Evolutionary conservation across 331 rosid species (phyloP).

Genomic region (Pyracantha coccinea): DNA sequence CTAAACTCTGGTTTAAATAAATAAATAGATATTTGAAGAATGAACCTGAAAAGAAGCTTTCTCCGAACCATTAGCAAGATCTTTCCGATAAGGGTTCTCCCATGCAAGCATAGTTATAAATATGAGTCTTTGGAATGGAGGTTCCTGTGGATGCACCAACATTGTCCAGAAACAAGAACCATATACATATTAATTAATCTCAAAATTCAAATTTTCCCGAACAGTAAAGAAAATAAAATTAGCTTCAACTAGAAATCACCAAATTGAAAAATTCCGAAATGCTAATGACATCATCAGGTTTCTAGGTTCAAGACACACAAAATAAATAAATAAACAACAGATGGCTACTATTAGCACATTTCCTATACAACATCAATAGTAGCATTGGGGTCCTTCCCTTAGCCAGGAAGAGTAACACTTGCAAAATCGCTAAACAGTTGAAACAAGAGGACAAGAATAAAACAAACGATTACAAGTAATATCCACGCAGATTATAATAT

Average conservation of each 20-base stretch:
- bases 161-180: slow-evolving; percentile 17
- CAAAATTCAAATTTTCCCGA: background rate
- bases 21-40: background rate
- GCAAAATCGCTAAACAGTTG: too few relatives aligned
- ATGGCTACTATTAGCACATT: background rate
- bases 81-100: slow-evolving; percentile 70
- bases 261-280: background rate
- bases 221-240: background rate
- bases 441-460: background rate
- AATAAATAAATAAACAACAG: background rate
- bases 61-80: slow-evolving; percentile 38
- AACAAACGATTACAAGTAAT: background rate
- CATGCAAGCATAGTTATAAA: slow-evolving; percentile 96
- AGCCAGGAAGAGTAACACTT: too few relatives aligned
- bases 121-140: slow-evolving; percentile 79
- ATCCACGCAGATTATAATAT: too few relatives aligned
- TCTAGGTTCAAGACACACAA: background rate
- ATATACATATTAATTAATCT: too few relatives aligned
- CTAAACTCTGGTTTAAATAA: background rate
- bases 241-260: background rate
- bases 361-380: background rate
- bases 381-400: background rate
- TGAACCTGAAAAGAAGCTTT: slow-evolving; percentile 76
- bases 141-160: slow-evolving; percentile 51
- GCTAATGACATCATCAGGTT: background rate